Evolutionary conservation across 2,329 filamentous ascomycete species (phyloP).

Genomic region (Ophiostoma ips): DNA sequence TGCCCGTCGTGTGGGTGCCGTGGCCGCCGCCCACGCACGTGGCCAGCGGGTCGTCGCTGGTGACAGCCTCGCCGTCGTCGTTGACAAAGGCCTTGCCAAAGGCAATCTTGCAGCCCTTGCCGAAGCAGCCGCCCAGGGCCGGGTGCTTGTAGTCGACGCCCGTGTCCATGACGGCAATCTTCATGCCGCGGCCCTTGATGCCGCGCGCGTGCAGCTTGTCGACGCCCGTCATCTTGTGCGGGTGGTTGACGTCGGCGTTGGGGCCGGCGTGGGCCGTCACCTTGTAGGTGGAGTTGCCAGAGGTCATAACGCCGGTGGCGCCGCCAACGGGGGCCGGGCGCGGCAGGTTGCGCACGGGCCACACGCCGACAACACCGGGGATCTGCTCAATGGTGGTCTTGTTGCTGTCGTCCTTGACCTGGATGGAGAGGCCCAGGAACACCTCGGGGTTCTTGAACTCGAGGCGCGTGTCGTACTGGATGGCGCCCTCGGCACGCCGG

Average conservation of each 20-base stretch:
- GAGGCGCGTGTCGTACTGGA: neutral
- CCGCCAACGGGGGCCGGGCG: neutral
- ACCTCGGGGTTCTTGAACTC: neutral
- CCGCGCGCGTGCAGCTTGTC: slow-evolving; percentile 36
- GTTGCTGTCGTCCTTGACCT: neutral
- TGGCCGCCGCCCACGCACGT: neutral
- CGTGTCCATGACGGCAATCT: slow-evolving; percentile 39
- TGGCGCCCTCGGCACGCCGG: neutral
- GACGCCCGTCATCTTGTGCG: slow-evolving; percentile 43
- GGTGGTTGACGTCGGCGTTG: neutral
- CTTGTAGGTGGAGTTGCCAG: neutral
- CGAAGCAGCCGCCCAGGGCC: slow-evolving; percentile 23
- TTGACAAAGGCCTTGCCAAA: neutral
- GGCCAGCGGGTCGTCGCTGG: neutral
- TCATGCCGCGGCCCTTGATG: slow-evolving; percentile 35
- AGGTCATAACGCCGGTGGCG: neutral
- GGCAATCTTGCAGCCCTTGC: slow-evolving; percentile 5
- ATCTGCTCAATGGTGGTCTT: neutral
- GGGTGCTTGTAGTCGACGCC: slow-evolving; percentile 17
- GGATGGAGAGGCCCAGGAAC: neutral
- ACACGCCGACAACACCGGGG: neutral
- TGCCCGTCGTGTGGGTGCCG: neutral
- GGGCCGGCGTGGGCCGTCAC: neutral
- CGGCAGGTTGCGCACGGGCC: neutral
- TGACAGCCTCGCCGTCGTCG: neutral